A percentile compares a stretch with the other conserved stretches of the same genome.
Conservation (phyloP, 306 rosid genomes). For the Cucumis hystrix region DNA sequence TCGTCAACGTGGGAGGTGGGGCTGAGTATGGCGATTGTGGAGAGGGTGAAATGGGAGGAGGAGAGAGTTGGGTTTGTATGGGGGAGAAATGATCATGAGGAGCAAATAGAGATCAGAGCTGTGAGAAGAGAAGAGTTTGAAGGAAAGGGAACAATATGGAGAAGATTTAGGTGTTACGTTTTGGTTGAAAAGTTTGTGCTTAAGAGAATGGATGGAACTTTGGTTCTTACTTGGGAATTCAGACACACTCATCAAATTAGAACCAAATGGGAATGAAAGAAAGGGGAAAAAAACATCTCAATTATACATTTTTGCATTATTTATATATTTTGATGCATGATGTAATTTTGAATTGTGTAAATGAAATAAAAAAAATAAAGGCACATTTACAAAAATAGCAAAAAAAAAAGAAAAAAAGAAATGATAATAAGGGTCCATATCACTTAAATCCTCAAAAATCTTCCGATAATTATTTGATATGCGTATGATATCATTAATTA, state of each 20-base stretch:
- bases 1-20: conserved; percentile 15
- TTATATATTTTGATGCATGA: no score
- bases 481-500: no score
- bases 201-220: conserved; percentile 13
- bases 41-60: conserved; percentile 48
- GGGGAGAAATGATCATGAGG: conserved; percentile 14
- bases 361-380: no score
- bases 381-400: no score
- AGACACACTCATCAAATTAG: conserved; percentile 34
- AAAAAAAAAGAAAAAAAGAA: no score
- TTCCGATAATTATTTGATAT: no score
- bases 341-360: no score
- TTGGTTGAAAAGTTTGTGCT: conserved; percentile 41
- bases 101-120: conserved; percentile 2
- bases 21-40: conserved; percentile 34
- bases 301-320: no score
- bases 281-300: neutral
- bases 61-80: conserved; percentile 20
- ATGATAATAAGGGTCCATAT: no score
- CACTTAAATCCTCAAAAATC: no score
- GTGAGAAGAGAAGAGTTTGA: conserved; percentile 29
- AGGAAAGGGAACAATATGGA: conserved; percentile 23
- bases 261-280: conserved; percentile 36
- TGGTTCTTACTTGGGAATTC: conserved; percentile 19
- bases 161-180: conserved; percentile 26